A percentile compares a stretch with the other conserved stretches of the same genome.
phyloP scores from a whole-genome alignment of 495 filamentous ascomycete genomes.

The Apodospora peruviana region DNA sequence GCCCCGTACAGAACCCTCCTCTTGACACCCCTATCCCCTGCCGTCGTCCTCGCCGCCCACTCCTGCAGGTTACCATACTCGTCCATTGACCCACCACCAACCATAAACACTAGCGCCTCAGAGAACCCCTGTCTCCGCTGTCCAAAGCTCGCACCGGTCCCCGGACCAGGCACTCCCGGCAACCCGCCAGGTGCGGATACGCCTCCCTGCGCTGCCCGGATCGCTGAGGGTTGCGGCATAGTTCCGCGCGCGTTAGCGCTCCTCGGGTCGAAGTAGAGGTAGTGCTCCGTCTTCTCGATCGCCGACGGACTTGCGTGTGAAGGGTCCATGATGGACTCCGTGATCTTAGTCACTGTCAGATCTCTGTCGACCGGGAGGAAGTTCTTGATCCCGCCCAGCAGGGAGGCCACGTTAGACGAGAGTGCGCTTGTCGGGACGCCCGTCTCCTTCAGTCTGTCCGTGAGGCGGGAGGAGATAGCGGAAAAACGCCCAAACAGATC shows the following conservation, averaged over 20 bases:
- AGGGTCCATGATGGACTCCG: constrained; percentile 97
- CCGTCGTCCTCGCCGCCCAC: constrained; percentile 75
- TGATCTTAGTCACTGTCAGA: constrained; percentile 93
- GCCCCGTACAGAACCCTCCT: constrained; percentile 91
- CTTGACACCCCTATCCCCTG: constrained; percentile 45
- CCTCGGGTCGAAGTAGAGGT: constrained; percentile 97
- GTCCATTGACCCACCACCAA: constrained; percentile 97
- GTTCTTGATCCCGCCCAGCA: constrained; percentile 98
- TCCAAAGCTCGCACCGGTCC: constrained; percentile 83
- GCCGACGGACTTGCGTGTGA: constrained; percentile 80
- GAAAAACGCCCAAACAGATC: constrained; percentile 86
- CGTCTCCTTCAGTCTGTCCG: constrained; percentile 88
- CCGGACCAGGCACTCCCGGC: constrained; percentile 44
- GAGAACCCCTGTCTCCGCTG: constrained; percentile 90
- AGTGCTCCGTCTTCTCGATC: constrained; percentile 94
- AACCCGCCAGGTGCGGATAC: constrained; percentile 35
- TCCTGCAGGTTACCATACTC: constrained; percentile 98
- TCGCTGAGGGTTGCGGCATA: constrained; percentile 70
- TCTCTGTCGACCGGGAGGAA: constrained; percentile 94
- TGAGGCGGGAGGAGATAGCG: constrained; percentile 81
- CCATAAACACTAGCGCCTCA: constrained; percentile 94
- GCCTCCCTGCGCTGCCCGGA: constrained; percentile 31
- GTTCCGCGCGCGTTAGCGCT: constrained; percentile 88
- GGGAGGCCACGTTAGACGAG: constrained; percentile 76
- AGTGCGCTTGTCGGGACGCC: constrained; percentile 57